Base-by-base conservation (phyloP, 1,284 basidiomycete genomes). In the Paramarasmius palmivorus region DNA sequence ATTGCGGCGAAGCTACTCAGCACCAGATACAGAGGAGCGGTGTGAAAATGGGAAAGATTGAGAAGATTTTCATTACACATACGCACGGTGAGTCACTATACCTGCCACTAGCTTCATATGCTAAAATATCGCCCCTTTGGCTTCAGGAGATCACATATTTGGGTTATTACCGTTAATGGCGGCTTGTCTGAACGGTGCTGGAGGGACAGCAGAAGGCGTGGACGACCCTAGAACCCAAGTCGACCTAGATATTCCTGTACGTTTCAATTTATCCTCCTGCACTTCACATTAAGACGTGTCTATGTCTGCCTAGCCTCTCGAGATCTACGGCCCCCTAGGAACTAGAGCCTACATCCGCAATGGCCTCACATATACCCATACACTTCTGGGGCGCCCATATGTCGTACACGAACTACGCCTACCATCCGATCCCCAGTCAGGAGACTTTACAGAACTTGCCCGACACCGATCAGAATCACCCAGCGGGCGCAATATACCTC, bases 11-110 rank as follows among this genome's bases (percentile, higher is more conserved):
- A 44, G 53, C 23, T 23, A 54, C 29, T 12, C 91, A 95, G 61
- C 82, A 88, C 64, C 90, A 89, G 59, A 66, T 97, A 59, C 82
- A 90, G 73, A 79, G 83, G 73, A 82, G 84, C 66, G 55, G 59
- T 1, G 75, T 89, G n/a, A 88, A 90, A 63, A 88, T 90, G 78
- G 86, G 88, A 20, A 88, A 76, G 66, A 89, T 96, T 49, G 79
- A 84, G 55, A 93, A 93, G 65, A 85, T 97, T 32, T 96, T 96
- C 69, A 85, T 97, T 57, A 96, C 94, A 0, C 94, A 97, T 71
- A 89, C 92, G 22, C 95, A 97, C 71, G 90, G 92, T 91, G 59
- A 45, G 76, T 22, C 46, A 14, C 3, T 50, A 34, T 52, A 19
- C 44, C 40, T 34, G 14, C 22, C 22, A 20, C 29, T 20, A n/a